These are phyloP conservation scores for Talaromyces sp. DNA, from an alignment of 2,329 filamentous ascomycete genomes.

Conservation along the genomic window DNA sequence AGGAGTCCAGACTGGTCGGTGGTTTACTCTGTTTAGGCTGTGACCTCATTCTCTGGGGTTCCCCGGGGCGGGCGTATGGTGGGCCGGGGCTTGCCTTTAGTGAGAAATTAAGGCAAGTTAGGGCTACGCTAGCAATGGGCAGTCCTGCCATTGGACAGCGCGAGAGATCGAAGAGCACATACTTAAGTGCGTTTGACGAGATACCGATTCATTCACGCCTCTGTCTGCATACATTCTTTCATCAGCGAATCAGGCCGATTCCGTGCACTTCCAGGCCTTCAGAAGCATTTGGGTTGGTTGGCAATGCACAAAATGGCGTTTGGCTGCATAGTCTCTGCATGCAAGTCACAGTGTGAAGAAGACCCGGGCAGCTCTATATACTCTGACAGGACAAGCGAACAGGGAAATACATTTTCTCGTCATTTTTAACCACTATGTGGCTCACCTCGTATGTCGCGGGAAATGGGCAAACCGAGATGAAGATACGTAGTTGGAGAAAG, in stretches of 20 bases:
- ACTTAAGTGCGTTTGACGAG: not conserved
- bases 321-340: not conserved
- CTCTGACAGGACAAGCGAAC: not conserved
- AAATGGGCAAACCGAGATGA: not conserved
- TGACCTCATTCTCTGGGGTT: slow-evolving; percentile 1
- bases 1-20: not conserved
- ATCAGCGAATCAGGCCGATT: not conserved
- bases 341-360: not conserved
- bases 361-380: not conserved
- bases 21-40: not conserved
- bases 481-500: not conserved
- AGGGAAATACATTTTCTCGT: not conserved
- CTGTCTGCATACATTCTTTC: not conserved
- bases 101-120: not conserved
- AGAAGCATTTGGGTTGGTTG: not conserved
- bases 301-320: not conserved
- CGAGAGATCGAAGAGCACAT: not conserved
- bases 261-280: not conserved
- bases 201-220: not conserved
- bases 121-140: not conserved
- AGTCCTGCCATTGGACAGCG: not conserved
- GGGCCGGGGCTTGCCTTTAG: not conserved
- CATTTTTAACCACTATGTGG: not conserved
- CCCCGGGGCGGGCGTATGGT: not conserved
- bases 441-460: not conserved